Percentiles rank a stretch among this genome's conserved stretches.
phyloP scores from a whole-genome alignment of 495 filamentous ascomycete species.

The Trichodelitschia bisporula region DNA sequence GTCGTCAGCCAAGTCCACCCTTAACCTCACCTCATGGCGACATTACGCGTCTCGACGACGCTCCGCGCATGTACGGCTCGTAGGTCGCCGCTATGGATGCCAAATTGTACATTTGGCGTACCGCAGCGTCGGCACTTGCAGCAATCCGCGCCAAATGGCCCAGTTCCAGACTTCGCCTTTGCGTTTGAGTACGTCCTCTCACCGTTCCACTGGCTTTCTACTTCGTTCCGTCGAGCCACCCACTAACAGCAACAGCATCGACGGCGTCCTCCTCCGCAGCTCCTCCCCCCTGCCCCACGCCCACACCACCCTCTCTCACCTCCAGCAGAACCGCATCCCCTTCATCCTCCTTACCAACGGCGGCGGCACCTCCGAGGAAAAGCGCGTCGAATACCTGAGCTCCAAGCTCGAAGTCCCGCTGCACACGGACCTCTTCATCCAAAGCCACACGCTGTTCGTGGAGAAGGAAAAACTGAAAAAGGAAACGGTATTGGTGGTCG shows the following conservation, averaged over 20 bases:
- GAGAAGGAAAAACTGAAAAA: slow-evolving; percentile 29
- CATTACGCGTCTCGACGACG: no score
- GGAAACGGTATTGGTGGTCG: slow-evolving; percentile 57
- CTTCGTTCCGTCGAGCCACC: slow-evolving; percentile 1
- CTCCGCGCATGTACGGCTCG: no score
- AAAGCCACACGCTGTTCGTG: slow-evolving; percentile 65
- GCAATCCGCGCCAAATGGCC: no score
- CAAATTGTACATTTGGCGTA: no score
- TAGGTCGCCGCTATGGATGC: no score
- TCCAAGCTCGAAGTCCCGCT: slow-evolving; percentile 32
- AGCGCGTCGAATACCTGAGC: slow-evolving; percentile 45
- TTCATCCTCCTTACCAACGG: slow-evolving; percentile 82
- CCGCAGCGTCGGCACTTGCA: no score
- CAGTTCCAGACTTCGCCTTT: slow-evolving; percentile 52
- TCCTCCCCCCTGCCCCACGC: slow-evolving; percentile 62
- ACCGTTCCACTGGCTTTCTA: no score
- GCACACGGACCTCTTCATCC: slow-evolving; percentile 42
- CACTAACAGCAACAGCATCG: slow-evolving; percentile 35
- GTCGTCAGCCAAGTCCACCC: no score
- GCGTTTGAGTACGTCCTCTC: slow-evolving; percentile 45
- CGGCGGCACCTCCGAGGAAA: slow-evolving; percentile 52
- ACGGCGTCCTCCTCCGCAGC: slow-evolving; percentile 83
- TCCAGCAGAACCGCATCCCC: slow-evolving; percentile 46
- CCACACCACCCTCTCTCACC: slow-evolving; percentile 39
- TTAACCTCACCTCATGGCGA: no score